Percentiles rank a stretch among this genome's conserved stretches.
These are phyloP conservation scores for Petrea volubilis DNA, from an alignment of 257 asterid species.

Conservation along the genomic window DNA sequence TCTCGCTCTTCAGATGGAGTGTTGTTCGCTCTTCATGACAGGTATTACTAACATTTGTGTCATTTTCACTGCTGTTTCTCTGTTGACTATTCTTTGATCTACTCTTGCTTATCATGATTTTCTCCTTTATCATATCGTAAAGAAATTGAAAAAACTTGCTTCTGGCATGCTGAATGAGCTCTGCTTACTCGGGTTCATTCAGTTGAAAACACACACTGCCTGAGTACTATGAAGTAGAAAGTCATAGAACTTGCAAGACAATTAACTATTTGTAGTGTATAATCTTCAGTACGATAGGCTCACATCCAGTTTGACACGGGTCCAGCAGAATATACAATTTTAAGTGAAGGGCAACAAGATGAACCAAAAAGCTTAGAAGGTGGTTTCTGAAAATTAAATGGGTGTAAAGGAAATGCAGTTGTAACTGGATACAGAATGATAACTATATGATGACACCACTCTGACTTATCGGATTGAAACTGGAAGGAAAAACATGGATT, in stretches of 20 bases:
- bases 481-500: neutral
- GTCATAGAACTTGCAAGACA: conserved; percentile 1
- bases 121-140: neutral
- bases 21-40: conserved; percentile 91
- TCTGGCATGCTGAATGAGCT: conserved; percentile 1
- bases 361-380: neutral
- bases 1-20: conserved; percentile 95
- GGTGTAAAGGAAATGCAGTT: neutral
- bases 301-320: conserved; percentile 6
- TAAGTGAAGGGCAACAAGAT: conserved; percentile 11
- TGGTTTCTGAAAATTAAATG: conserved; percentile 1
- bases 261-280: neutral
- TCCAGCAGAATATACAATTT: neutral
- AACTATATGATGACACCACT: neutral
- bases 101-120: neutral
- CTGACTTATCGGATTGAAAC: conserved; percentile 4
- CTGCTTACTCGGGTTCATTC: neutral
- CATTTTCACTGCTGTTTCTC: conserved; percentile 21
- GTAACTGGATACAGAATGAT: neutral
- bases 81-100: neutral
- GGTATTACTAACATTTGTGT: conserved; percentile 47
- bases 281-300: neutral
- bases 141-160: conserved; percentile 3
- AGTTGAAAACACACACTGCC: neutral
- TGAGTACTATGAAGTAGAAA: neutral